phyloP scores from a whole-genome alignment of 495 filamentous ascomycete genomes.

The Neurospora discreta region DNA sequence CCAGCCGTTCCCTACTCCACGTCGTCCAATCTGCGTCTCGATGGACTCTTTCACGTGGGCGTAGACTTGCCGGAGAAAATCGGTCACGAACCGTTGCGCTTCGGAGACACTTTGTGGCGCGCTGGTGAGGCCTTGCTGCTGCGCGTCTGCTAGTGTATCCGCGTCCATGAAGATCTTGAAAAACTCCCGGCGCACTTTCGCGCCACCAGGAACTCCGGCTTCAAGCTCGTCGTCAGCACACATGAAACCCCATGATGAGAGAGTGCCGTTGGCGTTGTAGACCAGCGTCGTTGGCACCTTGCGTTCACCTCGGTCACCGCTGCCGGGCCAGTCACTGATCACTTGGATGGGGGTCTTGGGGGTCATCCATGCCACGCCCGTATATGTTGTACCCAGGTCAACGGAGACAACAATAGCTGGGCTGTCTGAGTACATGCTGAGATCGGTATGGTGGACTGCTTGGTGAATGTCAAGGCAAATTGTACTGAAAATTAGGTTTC shows the following conservation, averaged over 20 bases:
- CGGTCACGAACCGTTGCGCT: conserved; percentile 43
- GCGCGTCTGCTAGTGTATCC: conserved; percentile 21
- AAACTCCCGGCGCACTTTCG: conserved; percentile 33
- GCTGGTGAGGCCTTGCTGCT: conserved; percentile 23
- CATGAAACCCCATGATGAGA: conserved; percentile 46
- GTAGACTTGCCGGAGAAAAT: conserved; percentile 46
- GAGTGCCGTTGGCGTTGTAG: conserved; percentile 31
- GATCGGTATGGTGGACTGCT: background rate
- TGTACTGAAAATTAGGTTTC: background rate
- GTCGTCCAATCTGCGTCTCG: conserved; percentile 21
- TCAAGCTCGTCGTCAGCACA: conserved; percentile 37
- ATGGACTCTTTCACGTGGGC: conserved; percentile 41
- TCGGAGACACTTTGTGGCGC: conserved; percentile 25
- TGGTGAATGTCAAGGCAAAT: background rate
- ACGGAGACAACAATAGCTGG: conserved; percentile 49
- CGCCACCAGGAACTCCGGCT: conserved; percentile 13
- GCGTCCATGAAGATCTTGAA: conserved; percentile 52
- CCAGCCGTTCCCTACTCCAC: conserved; percentile 32
- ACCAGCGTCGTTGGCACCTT: conserved; percentile 50
- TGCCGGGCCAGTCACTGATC: conserved; percentile 52
- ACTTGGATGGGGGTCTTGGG: conserved; percentile 39
- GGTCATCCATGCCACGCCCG: conserved; percentile 45
- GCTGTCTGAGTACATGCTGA: conserved; percentile 1
- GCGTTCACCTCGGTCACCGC: conserved; percentile 35
- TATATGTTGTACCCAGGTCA: conserved; percentile 54